Base-by-base conservation (phyloP, 805 yeast genomes). In the Millerozyma miso region DNA sequence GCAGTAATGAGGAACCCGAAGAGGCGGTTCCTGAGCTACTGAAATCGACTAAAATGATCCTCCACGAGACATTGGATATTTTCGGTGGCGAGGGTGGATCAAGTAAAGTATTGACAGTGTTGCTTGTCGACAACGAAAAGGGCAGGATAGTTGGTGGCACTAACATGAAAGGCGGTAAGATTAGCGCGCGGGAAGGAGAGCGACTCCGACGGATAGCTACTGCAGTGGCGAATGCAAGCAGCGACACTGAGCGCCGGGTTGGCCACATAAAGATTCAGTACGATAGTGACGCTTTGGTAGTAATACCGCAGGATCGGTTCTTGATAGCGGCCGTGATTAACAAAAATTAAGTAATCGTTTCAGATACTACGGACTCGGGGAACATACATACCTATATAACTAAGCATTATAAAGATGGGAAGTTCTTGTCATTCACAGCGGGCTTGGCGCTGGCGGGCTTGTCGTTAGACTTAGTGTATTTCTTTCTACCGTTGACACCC, bases 391-490 rank as follows among this genome's bases (percentile, higher is more conserved):
- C 31, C 3, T 37, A 37, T 37, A 37, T 37, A 37, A 15, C 17
- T n/a, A 32, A 15, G 14, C 17, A n/a, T 57, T 60, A 62, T 45
- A 83, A 80, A 61, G 88, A 75, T 67, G 90, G 89, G 80, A 83
- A 82, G 79, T 80, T 80, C 64, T 75, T 73, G 65, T 81, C 84
- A 64, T 76, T 71, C 54, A 73, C 65, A 47, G 52, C 63, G 43
- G 71, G 63, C 56, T 65, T 64, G 49, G 64, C 63, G 46, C 62
- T 58, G 46, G 65, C 50, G 35, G 60, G 55, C 53, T 55, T 37
- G 13, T 62, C 57, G 46, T 65, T 50, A 35, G 60, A 55, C 53
- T 55, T 37, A 6, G 19, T 26, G 20, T 49, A 48, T 38, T 52
- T 53, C 40, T 50, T 47, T 20, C 46, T 45, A 37, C 56, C 56